These are phyloP conservation scores for Candida freyschussii DNA, from an alignment of 1,139 yeast genomes.

Conservation along the genomic window DNA sequence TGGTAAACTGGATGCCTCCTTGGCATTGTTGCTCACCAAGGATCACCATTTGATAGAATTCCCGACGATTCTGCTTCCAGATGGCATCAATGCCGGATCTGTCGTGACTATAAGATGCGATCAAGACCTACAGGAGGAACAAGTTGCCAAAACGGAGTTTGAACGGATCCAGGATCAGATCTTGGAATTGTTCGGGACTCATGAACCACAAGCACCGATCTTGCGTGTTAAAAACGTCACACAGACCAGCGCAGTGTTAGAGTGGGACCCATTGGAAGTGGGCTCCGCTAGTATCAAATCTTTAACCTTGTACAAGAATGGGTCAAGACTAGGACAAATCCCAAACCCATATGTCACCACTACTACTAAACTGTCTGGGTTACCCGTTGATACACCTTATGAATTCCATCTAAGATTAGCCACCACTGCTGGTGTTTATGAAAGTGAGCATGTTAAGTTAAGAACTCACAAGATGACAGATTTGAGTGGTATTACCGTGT, in stretches of 20 bases:
- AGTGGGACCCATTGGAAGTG: conserved; percentile 83
- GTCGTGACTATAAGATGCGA: conserved; percentile 83
- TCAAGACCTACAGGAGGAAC: conserved; percentile 69
- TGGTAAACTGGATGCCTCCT: conserved; percentile 92
- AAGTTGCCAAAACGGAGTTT: conserved; percentile 54
- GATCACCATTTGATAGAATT: conserved; percentile 95
- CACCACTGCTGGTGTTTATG: conserved; percentile 83
- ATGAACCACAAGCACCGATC: conserved; percentile 70
- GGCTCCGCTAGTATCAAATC: conserved; percentile 82
- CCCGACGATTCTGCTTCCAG: conserved; percentile 88
- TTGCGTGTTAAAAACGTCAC: conserved; percentile 74
- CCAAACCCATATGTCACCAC: conserved; percentile 80
- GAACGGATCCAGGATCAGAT: conserved; percentile 69
- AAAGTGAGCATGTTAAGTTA: conserved; percentile 63
- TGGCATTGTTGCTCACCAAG: conserved; percentile 82
- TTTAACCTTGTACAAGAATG: conserved; percentile 74
- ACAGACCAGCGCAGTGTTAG: conserved; percentile 90
- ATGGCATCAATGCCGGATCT: conserved; percentile 91
- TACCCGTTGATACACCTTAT: conserved; percentile 81
- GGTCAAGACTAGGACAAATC: conserved; percentile 73
- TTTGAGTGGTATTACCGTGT: conserved; percentile 85
- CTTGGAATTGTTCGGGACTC: conserved; percentile 63
- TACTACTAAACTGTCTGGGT: conserved; percentile 84
- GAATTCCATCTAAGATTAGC: conserved; percentile 74
- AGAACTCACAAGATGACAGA: conserved; percentile 97